Evolutionary conservation across 352 stramenopile genomes (phyloP).

Genomic region (Phytophthora sansomeana): DNA sequence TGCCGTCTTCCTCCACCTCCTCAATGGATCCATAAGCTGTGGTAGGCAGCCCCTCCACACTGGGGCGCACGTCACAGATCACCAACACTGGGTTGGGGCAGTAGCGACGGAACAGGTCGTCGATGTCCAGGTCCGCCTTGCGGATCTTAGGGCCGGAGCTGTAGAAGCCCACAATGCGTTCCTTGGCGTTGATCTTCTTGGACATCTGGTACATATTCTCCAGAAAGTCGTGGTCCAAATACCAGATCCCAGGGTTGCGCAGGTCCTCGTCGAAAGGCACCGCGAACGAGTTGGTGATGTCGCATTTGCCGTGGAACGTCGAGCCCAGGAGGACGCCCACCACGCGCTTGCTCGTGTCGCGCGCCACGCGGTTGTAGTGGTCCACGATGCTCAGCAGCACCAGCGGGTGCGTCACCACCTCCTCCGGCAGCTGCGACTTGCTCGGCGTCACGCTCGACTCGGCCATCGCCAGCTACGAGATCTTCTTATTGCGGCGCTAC

Average conservation of each 20-base stretch:
- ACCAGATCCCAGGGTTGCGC: constrained; percentile 98
- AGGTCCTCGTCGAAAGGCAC: constrained; percentile 99
- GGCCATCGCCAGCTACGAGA: constrained; percentile 15
- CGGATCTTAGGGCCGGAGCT: constrained; percentile 97
- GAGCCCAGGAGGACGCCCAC: constrained; percentile 98
- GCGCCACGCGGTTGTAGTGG: constrained; percentile 99
- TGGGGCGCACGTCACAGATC: constrained; percentile 98
- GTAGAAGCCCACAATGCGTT: constrained; percentile 99
- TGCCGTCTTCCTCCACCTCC: constrained; percentile 96
- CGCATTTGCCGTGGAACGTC: constrained; percentile 94
- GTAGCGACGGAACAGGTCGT: constrained; percentile 96
- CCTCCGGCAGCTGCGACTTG: constrained; percentile 76
- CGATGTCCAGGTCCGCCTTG: constrained; percentile 95
- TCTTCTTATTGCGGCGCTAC: neutral
- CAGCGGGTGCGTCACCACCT: constrained; percentile 98
- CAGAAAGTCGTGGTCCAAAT: constrained; percentile 99
- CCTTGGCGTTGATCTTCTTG: constrained; percentile 97
- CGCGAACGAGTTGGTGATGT: constrained; percentile 94
- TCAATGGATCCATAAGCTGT: constrained; percentile 98
- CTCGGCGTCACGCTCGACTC: constrained; percentile 5
- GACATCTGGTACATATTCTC: constrained; percentile 98
- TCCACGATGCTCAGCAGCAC: constrained; percentile 99
- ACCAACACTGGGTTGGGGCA: constrained; percentile 96
- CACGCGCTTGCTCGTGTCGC: constrained; percentile 98
- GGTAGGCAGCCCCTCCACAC: constrained; percentile 96